Evolutionary conservation across 805 yeast genomes (phyloP).

Genomic region (Metschnikowia baotianmanensis): DNA sequence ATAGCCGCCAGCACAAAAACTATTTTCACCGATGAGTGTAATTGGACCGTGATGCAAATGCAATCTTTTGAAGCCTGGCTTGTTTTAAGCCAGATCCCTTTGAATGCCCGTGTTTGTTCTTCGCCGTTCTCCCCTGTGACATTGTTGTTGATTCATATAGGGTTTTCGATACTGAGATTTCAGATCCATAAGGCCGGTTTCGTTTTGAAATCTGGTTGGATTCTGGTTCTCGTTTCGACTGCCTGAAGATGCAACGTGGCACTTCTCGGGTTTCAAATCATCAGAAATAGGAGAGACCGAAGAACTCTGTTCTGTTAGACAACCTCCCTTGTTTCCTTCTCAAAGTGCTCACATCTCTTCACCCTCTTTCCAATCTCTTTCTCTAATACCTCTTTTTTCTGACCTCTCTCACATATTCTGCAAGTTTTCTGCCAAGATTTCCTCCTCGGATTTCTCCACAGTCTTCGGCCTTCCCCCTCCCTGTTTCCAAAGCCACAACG

Average conservation of each 20-base stretch:
- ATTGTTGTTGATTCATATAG: background rate
- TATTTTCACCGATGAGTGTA: constrained; percentile 5
- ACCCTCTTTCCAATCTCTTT: background rate
- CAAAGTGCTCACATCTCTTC: constrained; percentile 11
- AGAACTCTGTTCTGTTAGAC: background rate
- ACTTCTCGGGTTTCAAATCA: constrained; percentile 2
- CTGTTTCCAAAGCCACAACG: constrained; percentile 83
- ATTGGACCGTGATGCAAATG: background rate
- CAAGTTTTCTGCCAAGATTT: constrained; percentile 24
- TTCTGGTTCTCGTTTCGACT: background rate
- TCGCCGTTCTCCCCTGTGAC: constrained; percentile 5
- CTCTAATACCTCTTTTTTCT: too few relatives aligned
- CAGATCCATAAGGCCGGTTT: constrained; percentile 3
- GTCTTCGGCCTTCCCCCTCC: constrained; percentile 40
- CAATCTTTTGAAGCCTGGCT: constrained; percentile 1
- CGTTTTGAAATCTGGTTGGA: constrained; percentile 13
- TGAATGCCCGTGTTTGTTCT: background rate
- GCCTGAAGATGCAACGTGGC: constrained; percentile 3
- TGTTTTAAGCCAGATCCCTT: constrained; percentile 7
- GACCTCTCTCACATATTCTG: constrained; percentile 16
- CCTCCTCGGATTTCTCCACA: constrained; percentile 24
- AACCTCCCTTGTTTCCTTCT: background rate
- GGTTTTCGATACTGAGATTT: background rate
- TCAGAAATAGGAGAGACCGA: constrained; percentile 2
- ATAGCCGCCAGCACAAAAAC: constrained; percentile 10